Percentiles rank a stretch among this genome's conserved stretches.
These are phyloP conservation scores for Phenoliferia sp. DNA, from an alignment of 1,284 basidiomycete genomes.

Conservation along the genomic window DNA sequence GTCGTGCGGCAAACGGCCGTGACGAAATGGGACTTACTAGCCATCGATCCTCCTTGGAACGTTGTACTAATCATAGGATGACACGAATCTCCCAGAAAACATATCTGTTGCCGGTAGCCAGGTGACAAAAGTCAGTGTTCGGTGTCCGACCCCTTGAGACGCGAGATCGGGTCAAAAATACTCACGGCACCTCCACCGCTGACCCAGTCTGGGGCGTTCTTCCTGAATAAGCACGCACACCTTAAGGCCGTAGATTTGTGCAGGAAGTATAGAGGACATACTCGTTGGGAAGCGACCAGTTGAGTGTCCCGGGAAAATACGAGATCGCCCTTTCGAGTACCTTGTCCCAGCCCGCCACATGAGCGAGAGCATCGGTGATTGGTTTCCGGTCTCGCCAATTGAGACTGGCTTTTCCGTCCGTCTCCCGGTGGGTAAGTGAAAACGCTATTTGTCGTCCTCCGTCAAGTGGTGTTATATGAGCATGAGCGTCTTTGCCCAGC, in stretches of 20 bases:
- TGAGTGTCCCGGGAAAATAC: constrained; percentile 12
- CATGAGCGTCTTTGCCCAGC: constrained; percentile 16
- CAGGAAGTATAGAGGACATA: background rate
- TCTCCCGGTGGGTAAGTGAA: background rate
- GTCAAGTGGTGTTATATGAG: constrained; percentile 17
- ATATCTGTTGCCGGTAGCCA: constrained; percentile 14
- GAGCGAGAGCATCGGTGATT: constrained; percentile 2
- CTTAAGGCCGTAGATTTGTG: background rate
- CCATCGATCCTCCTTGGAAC: constrained; percentile 22
- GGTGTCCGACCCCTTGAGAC: background rate
- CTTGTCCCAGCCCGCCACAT: constrained; percentile 14
- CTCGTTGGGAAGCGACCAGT: constrained; percentile 18
- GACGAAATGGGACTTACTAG: constrained; percentile 8
- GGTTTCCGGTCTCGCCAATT: constrained; percentile 11
- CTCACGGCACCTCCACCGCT: constrained; percentile 12
- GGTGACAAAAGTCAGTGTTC: constrained; percentile 14
- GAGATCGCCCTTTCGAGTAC: background rate
- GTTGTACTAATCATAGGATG: background rate
- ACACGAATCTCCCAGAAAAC: background rate
- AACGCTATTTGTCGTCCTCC: constrained; percentile 14
- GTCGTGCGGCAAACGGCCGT: background rate
- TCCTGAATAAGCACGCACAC: too few relatives aligned
- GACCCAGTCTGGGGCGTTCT: constrained; percentile 12
- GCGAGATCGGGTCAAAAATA: background rate
- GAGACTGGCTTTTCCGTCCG: constrained; percentile 4